Evolutionary conservation across 495 filamentous ascomycete genomes (phyloP), one percentile per base, ranked within the genome.

Genomic region (Tuber calosporum): DNA sequence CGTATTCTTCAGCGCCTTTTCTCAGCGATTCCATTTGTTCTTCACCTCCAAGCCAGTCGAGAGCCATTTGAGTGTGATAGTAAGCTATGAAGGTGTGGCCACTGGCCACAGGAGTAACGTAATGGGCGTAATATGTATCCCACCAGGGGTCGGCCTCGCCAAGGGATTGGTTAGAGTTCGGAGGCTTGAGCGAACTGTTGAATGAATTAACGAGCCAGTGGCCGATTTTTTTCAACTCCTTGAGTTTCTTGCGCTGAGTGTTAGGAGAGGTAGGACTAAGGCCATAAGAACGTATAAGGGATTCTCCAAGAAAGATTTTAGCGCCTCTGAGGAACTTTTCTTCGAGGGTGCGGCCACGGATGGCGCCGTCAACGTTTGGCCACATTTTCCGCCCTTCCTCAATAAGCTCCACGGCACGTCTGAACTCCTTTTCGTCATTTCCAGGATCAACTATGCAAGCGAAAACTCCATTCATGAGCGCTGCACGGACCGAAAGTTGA

Each of bases 261-360:
- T 66, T 42, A 4, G 70, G 76, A 1, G 78, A 75, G 67, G 73
- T 72, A 4, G 72, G 77, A 4, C 58, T 68, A 66, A 69, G 19
- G 45, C 72, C 62, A 42, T 81, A 81, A 22, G 71, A 73, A 39
- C 69, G 74, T 8, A 74, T 70, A 19, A 81, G 70, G n/a, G 78
- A 71, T 70, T 81, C 75, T 7, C 72, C 79, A 66, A 80, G 75
- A 34, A 80, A 75, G 22, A 73, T 74, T 40, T 80, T 80, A 19
- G 78, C 75, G n/a, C 78, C 78, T 22, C 79, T 75, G 26, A 81
- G 75, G 45, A 81, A 81, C 2, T 78, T 81, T 45, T 77, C 75
- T 62, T 81, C 79, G 0, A 81, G 71, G 0, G 79, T 80, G 17
- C 78, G 72, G 17, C 79, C 79, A 53, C 79, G 79, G 36, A 75